These are phyloP conservation scores for Chytridiales sp. DNA, from an alignment of 371 early-diverging fungal genomes.

Conservation along the genomic window DNA sequence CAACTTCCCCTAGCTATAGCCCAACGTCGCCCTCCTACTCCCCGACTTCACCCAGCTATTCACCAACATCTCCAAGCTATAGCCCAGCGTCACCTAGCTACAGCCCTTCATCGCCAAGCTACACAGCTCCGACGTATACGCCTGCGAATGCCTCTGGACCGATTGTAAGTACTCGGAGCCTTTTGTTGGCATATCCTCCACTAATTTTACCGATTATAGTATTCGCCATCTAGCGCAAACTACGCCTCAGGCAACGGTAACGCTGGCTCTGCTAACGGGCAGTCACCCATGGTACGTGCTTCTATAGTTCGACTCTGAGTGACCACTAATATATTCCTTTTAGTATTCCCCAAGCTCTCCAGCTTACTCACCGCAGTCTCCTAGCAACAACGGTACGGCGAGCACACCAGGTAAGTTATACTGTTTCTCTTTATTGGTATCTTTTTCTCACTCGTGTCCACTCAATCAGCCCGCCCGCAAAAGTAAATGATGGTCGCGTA, in stretches of 20 bases:
- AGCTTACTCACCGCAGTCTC: constrained; percentile 26
- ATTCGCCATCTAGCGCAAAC: no score
- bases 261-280: constrained; percentile 1
- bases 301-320: background rate
- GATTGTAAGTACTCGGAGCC: no score
- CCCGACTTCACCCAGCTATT: constrained; percentile 74
- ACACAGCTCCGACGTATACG: constrained; percentile 29
- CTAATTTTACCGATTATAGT: no score
- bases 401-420: no score
- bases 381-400: no score
- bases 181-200: no score
- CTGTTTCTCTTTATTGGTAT: no score
- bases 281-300: constrained; percentile 19
- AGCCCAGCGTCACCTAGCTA: constrained; percentile 66
- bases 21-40: constrained; percentile 85
- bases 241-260: background rate
- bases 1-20: constrained; percentile 58
- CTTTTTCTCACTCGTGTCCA: no score
- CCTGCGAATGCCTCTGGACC: constrained; percentile 8
- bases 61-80: constrained; percentile 50
- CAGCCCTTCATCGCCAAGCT: constrained; percentile 64
- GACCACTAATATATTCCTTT: background rate
- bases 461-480: no score
- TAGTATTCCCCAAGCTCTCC: constrained; percentile 26
- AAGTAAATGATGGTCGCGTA: no score